Base-by-base conservation (phyloP, 306 rosid species). In the Canavalia gladiata region DNA sequence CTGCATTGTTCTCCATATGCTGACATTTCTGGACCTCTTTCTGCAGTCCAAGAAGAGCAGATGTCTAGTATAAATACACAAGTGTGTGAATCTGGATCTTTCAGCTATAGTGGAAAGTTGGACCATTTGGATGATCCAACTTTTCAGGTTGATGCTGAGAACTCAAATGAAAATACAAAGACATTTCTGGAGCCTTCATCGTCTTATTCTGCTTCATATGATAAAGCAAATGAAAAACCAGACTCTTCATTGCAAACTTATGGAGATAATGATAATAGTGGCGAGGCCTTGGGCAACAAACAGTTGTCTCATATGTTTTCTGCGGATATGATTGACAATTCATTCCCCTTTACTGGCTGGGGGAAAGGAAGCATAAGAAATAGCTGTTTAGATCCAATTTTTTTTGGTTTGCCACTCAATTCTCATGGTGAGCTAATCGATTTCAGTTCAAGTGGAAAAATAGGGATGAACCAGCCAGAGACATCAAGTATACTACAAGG, bases 401-500 rank as follows among this genome's bases (percentile, higher is more conserved):
- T 87, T 67, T 82, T 84, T 33, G 92, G 99, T 51, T 92, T 93
- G 87, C 99, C 99, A 68, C 96, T 96, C 85, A 93, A 93, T 82
- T 96, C 98, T 62, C 97, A 92, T 41, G 99, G 99, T 47, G 97
- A 91, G 83, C 82, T 92, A 73, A 92, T 93, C 81, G 93, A 84
- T 82, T 89, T 91, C 76, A 87, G 87, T 91, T 84, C 97, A 69
- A 87, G 90, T 63, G 81, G 82, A 71, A 79, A 80, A 58, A 64
- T 72, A 80, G 80, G 84, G 58, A 64, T 58, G 81, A 74, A 78
- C 60, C 97, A 89, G 82, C 72, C 47, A 45, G 84, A 84, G 84
- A 81, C 87, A 76, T 81, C 87, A 52, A 84, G 88, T 78, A 57
- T 77, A 6, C 49, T 74, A 50, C 75, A 64, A 12, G 81, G 89